Evolutionary conservation across 1,139 yeast genomes (phyloP).

Genomic region (Kodamaea arcana): DNA sequence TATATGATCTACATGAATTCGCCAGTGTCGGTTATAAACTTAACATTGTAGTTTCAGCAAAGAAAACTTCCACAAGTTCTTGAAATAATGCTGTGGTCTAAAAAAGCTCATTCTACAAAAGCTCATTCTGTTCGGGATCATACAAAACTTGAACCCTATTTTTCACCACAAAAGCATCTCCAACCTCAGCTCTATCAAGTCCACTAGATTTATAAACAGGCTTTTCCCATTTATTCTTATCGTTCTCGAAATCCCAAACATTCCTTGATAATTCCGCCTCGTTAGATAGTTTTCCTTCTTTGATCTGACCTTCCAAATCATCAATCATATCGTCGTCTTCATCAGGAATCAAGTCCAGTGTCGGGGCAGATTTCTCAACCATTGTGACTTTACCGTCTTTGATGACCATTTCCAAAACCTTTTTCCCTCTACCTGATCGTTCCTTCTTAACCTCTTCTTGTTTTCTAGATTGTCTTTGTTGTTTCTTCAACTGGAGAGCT

Average conservation of each 20-base stretch:
- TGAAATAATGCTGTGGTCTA: too few species aligned
- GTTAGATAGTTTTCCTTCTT: constrained; percentile 15
- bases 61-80: too few species aligned
- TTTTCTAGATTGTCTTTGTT: constrained; percentile 67
- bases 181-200: constrained; percentile 3
- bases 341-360: constrained; percentile 15
- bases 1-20: too few species aligned
- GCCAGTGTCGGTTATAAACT: too few species aligned
- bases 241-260: constrained; percentile 59
- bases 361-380: constrained; percentile 33
- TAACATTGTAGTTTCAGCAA: too few species aligned
- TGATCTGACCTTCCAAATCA: constrained; percentile 24
- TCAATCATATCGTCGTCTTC: constrained; percentile 25
- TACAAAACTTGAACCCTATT: constrained; percentile 19
- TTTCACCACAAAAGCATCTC: constrained; percentile 2
- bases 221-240: constrained; percentile 47
- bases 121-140: constrained; percentile 22
- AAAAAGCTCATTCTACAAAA: too few species aligned
- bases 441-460: constrained; percentile 56
- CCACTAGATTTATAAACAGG: constrained; percentile 36
- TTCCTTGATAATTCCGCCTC: constrained; percentile 26
- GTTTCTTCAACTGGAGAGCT: constrained; percentile 75
- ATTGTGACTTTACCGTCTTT: constrained; percentile 73
- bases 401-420: constrained; percentile 72
- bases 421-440: constrained; percentile 68